Evolutionary conservation across 2,329 filamentous ascomycete species (phyloP).

Genomic region (Epichloe elymi): DNA sequence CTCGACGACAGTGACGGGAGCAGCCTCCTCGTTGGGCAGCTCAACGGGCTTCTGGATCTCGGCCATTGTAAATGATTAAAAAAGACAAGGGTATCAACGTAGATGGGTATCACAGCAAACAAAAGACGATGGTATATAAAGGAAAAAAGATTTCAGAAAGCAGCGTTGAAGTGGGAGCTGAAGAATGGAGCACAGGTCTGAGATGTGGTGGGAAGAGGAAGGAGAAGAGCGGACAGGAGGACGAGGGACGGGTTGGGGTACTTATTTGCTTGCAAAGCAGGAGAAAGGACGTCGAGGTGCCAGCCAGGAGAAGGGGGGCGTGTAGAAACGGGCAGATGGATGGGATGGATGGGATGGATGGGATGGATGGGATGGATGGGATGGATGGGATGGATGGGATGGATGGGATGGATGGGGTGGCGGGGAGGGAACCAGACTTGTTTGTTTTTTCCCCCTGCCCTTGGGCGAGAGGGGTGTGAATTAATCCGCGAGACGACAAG

Average conservation of each 20-base stretch:
- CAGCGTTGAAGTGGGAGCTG: slow-evolving; percentile 12
- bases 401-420: neutral
- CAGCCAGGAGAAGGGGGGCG: slow-evolving; percentile 7
- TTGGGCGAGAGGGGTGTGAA: neutral
- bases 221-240: slow-evolving; percentile 13
- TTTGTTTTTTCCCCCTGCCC: neutral
- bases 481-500: neutral
- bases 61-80: slow-evolving; percentile 47
- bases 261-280: slow-evolving; percentile 24
- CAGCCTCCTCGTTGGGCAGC: slow-evolving; percentile 38
- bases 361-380: neutral
- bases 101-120: slow-evolving; percentile 39
- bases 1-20: slow-evolving; percentile 20
- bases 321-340: neutral
- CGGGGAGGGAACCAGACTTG: neutral
- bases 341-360: neutral
- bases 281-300: slow-evolving; percentile 7
- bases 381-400: neutral
- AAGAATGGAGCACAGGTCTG: slow-evolving; percentile 18
- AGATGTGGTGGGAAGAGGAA: slow-evolving; percentile 20
- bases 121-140: slow-evolving; percentile 29
- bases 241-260: slow-evolving; percentile 24
- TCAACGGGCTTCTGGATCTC: slow-evolving; percentile 53
- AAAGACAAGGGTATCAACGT: slow-evolving; percentile 27
- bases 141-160: slow-evolving; percentile 23